phyloP scores from a whole-genome alignment of 1,284 basidiomycete species.

The Naganishia liquefaciens region DNA sequence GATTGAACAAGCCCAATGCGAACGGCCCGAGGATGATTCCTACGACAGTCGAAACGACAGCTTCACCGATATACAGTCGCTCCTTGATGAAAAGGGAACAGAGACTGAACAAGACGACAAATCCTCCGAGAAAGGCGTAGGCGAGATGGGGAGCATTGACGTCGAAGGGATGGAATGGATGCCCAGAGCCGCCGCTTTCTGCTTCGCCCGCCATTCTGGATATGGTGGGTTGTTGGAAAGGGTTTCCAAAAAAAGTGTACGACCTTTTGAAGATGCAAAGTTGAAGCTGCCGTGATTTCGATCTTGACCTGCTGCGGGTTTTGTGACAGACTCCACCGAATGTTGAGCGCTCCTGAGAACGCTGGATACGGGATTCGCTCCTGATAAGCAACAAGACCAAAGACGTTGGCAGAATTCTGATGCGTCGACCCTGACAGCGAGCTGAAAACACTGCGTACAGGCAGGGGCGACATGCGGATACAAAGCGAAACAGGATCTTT shows the following conservation, averaged over 20 bases:
- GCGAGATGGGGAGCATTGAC: conserved; percentile 56
- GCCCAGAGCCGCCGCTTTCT: conserved; percentile 10
- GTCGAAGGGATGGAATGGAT: conserved; percentile 51
- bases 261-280: neutral
- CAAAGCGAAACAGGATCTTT: no score
- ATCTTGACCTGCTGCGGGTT: neutral
- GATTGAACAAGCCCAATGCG: conserved; percentile 80
- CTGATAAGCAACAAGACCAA: no score
- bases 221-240: neutral
- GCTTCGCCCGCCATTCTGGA: conserved; percentile 17
- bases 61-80: conserved; percentile 93
- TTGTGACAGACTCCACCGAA: conserved; percentile 4
- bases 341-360: neutral
- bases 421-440: no score
- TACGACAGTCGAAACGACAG: conserved; percentile 90
- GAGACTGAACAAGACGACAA: conserved; percentile 64
- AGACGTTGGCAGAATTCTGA: no score
- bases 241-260: neutral
- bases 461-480: no score
- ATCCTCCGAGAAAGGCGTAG: conserved; percentile 81
- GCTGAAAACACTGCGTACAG: no score
- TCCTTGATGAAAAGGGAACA: conserved; percentile 91
- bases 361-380: no score
- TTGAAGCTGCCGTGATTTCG: neutral
- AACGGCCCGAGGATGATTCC: conserved; percentile 81